These are phyloP conservation scores for Madurella fahalii DNA, from an alignment of 2,329 filamentous ascomycete genomes.

Conservation along the genomic window DNA sequence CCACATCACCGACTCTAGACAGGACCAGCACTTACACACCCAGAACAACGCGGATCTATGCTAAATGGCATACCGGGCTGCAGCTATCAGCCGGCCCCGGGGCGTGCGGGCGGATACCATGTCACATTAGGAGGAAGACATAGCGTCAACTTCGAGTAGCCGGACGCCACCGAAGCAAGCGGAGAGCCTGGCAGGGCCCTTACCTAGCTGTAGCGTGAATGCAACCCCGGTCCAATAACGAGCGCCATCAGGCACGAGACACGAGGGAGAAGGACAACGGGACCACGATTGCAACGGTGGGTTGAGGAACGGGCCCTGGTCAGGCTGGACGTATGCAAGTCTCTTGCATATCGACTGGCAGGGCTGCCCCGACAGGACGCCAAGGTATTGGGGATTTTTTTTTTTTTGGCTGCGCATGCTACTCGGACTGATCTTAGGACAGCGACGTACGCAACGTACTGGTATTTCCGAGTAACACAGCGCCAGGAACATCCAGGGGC, in stretches of 20 bases:
- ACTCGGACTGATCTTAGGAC: neutral
- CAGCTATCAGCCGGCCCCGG: conserved; percentile 18
- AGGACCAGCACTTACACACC: conserved; percentile 4
- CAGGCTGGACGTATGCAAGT: conserved; percentile 18
- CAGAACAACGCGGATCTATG: neutral
- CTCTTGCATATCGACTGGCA: conserved; percentile 10
- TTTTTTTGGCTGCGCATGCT: neutral
- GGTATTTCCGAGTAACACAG: conserved; percentile 2
- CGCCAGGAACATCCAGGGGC: conserved; percentile 2
- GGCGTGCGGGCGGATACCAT: conserved; percentile 17
- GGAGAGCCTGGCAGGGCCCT: conserved; percentile 18
- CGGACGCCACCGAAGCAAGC: conserved; percentile 1
- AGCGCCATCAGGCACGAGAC: neutral
- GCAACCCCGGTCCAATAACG: conserved; percentile 17
- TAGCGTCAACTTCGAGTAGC: conserved; percentile 1
- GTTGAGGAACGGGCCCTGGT: conserved; percentile 14
- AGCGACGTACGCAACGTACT: neutral
- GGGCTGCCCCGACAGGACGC: conserved; percentile 5
- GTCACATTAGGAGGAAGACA: neutral
- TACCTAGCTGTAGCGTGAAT: conserved; percentile 24
- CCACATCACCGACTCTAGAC: conserved; percentile 7
- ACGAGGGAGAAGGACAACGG: conserved; percentile 11
- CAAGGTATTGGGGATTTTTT: neutral
- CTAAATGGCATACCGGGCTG: neutral
- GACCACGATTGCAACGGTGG: conserved; percentile 20